These are phyloP conservation scores for Cryptomeria japonica DNA, from an alignment of 75 land plant species.

Conservation along the genomic window DNA sequence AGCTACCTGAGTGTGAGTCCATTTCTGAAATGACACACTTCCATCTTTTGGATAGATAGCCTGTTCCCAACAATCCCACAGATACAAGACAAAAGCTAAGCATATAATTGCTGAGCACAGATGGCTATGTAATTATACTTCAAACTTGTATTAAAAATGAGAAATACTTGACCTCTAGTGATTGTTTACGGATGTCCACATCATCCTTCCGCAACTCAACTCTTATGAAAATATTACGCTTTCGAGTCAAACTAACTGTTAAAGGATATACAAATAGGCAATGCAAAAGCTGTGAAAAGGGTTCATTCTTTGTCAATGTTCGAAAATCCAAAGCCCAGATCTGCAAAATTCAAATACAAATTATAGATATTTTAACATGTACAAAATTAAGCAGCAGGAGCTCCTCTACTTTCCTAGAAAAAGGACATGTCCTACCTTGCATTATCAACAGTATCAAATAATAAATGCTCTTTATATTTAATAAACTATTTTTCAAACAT, in stretches of 20 bases:
- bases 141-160: not conserved
- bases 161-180: constrained; percentile 68
- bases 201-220: constrained; percentile 93
- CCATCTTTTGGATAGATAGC: constrained; percentile 74
- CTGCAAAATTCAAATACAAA: constrained; percentile 42
- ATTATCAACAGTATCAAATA: not conserved
- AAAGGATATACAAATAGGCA: constrained; percentile 89
- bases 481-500: not conserved
- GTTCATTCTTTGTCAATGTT: constrained; percentile 72
- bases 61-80: constrained; percentile 30
- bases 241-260: constrained; percentile 79
- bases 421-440: not conserved
- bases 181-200: constrained; percentile 67
- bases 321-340: constrained; percentile 92
- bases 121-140: constrained; percentile 9
- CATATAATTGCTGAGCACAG: not conserved
- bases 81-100: constrained; percentile 6
- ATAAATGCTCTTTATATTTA: not conserved
- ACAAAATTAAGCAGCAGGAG: not conserved
- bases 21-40: constrained; percentile 61
- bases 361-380: not conserved
- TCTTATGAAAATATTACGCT: constrained; percentile 84
- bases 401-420: not conserved
- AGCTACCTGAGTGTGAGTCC: constrained; percentile 90
- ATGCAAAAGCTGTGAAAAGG: constrained; percentile 89